Evolutionary conservation across 208 protist genomes (phyloP).

Genomic region (Sergeia podlipaevii): DNA sequence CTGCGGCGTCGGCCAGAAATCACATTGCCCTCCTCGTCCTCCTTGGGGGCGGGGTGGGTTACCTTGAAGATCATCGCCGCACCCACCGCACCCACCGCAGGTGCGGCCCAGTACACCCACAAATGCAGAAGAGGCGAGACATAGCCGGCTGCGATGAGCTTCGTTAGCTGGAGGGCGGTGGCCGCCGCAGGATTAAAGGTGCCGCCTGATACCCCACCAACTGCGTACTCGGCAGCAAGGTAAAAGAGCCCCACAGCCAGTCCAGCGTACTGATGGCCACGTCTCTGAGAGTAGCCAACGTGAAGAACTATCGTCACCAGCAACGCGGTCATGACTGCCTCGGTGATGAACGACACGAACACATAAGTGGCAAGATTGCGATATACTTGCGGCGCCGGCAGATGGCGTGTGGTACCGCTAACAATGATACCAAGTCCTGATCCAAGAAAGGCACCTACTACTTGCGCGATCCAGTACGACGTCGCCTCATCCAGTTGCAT

Average conservation of each 20-base stretch:
- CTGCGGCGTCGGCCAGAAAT: conserved; percentile 42
- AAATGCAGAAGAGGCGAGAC: conserved; percentile 69
- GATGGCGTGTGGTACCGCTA: conserved; percentile 53
- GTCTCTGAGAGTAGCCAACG: conserved; percentile 66
- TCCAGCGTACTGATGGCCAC: conserved; percentile 74
- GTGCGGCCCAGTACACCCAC: conserved; percentile 82
- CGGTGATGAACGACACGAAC: conserved; percentile 59
- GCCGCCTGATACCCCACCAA: conserved; percentile 70
- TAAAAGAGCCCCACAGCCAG: conserved; percentile 77
- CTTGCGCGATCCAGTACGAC: conserved; percentile 79
- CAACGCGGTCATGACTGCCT: conserved; percentile 65
- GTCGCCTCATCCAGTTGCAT: conserved; percentile 72
- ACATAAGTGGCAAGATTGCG: conserved; percentile 59
- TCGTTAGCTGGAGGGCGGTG: conserved; percentile 64
- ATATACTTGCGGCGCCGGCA: conserved; percentile 73
- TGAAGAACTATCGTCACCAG: conserved; percentile 78
- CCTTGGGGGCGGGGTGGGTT: conserved; percentile 56
- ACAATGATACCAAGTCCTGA: conserved; percentile 47
- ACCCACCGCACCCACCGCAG: conserved; percentile 47
- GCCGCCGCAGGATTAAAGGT: conserved; percentile 82
- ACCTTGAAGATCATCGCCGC: conserved; percentile 73
- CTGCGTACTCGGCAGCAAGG: conserved; percentile 65
- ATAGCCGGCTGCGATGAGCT: conserved; percentile 69
- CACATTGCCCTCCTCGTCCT: conserved; percentile 53
- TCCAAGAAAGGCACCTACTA: conserved; percentile 66